A percentile compares a stretch with the other conserved stretches of the same genome.
Evolutionary conservation across 2,329 filamentous ascomycete genomes (phyloP).

Genomic region (Fusarium duplospermum): DNA sequence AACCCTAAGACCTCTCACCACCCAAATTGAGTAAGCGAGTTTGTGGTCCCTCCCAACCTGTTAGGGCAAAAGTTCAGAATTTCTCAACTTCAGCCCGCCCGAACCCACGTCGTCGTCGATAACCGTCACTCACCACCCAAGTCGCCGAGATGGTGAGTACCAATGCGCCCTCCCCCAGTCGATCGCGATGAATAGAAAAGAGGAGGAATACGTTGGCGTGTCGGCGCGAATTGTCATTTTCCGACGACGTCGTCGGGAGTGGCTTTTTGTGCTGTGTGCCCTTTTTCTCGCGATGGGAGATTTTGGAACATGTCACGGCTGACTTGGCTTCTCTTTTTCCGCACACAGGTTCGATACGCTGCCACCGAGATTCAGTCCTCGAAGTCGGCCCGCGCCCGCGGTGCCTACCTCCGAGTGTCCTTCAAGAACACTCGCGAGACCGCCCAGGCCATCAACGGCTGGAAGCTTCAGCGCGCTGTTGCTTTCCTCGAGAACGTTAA

Average conservation of each 20-base stretch:
- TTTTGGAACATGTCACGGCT: constrained; percentile 30
- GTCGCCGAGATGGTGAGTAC: constrained; percentile 69
- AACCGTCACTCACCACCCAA: constrained; percentile 64
- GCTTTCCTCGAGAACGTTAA: constrained; percentile 98
- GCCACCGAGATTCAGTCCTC: constrained; percentile 85
- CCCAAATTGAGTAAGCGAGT: constrained; percentile 58
- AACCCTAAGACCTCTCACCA: constrained; percentile 53
- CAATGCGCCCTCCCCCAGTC: constrained; percentile 33
- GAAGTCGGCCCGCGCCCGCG: constrained; percentile 97
- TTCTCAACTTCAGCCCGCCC: constrained; percentile 59
- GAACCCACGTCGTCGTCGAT: constrained; percentile 62
- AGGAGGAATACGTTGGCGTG: constrained; percentile 30
- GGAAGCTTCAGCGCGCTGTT: constrained; percentile 95
- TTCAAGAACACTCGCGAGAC: constrained; percentile 99
- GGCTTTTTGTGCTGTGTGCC: neutral
- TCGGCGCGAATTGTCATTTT: constrained; percentile 13
- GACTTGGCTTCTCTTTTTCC: constrained; percentile 37
- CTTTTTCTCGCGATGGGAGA: constrained; percentile 8
- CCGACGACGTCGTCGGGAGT: neutral
- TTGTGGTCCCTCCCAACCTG: constrained; percentile 51
- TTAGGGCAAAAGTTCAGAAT: constrained; percentile 61
- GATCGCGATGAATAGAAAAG: constrained; percentile 33
- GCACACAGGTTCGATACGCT: constrained; percentile 89
- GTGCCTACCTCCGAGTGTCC: constrained; percentile 97
- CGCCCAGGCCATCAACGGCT: constrained; percentile 99